These are phyloP conservation scores for Ceratobasidium sp. DNA, from an alignment of 1,284 basidiomycete genomes.

Conservation along the genomic window DNA sequence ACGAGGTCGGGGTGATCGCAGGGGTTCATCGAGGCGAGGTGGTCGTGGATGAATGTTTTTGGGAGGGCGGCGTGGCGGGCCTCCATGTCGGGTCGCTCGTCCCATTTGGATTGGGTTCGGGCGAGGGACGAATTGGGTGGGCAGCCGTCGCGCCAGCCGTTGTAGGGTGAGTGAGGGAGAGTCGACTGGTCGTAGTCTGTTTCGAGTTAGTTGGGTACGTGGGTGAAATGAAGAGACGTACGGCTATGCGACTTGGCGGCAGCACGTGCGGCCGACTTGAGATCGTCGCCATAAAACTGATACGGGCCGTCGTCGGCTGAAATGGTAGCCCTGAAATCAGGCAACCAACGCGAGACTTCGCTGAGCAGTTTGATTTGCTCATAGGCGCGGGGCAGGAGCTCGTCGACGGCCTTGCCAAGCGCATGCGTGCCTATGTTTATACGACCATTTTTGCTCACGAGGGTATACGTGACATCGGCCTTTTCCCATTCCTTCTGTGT, in stretches of 20 bases:
- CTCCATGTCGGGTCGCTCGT: conserved; percentile 42
- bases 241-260: conserved; percentile 55
- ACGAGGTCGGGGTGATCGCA: conserved; percentile 62
- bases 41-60: conserved; percentile 60
- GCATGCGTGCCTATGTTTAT: conserved; percentile 49
- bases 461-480: conserved; percentile 49
- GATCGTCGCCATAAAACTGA: conserved; percentile 54
- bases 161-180: conserved; percentile 45
- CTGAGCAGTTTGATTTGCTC: conserved; percentile 47
- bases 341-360: conserved; percentile 46
- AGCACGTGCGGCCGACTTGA: conserved; percentile 52
- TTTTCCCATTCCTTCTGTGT: conserved; percentile 48
- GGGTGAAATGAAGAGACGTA: conserved; percentile 45
- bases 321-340: conserved; percentile 44
- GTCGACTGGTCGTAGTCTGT: background rate
- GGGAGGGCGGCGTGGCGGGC: conserved; percentile 34
- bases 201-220: background rate
- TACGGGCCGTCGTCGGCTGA: conserved; percentile 51
- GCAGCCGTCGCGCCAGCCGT: conserved; percentile 49
- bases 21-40: conserved; percentile 62
- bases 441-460: conserved; percentile 43
- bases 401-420: conserved; percentile 48
- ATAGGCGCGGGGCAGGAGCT: conserved; percentile 49
- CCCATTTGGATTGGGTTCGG: conserved; percentile 43
- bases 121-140: conserved; percentile 40